Conservation (phyloP, 371 early-diverging fungal genomes). For the Apophysomyces ossiformis region DNA sequence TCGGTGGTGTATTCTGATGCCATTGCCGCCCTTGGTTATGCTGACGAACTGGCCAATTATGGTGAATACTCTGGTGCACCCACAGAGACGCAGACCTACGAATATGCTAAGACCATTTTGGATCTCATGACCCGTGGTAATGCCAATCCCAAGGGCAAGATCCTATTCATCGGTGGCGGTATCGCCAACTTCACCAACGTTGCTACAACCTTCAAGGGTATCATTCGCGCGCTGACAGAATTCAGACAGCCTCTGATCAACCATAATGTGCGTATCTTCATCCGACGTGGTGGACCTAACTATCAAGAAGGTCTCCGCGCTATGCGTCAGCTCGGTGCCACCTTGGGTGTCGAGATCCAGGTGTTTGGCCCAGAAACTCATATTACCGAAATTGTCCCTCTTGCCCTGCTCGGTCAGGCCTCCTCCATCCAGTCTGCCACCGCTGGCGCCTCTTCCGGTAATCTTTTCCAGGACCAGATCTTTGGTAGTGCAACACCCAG, state of each 20-base stretch:
- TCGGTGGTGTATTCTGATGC: constrained; percentile 97
- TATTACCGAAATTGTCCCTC: constrained; percentile 96
- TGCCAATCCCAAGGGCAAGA: constrained; percentile 87
- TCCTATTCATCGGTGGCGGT: constrained; percentile 97
- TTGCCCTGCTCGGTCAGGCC: constrained; percentile 77
- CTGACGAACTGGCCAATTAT: constrained; percentile 96
- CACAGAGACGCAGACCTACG: constrained; percentile 97
- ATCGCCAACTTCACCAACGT: constrained; percentile 99
- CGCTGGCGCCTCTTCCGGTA: constrained; percentile 58
- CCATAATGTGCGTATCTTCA: constrained; percentile 92
- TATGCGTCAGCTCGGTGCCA: constrained; percentile 93
- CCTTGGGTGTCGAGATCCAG: constrained; percentile 90
- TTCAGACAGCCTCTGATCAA: constrained; percentile 85
- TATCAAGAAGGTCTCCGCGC: constrained; percentile 97
- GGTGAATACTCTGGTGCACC: constrained; percentile 99
- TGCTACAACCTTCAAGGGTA: constrained; percentile 98
- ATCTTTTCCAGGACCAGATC: constrained; percentile 67
- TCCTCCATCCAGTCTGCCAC: constrained; percentile 35
- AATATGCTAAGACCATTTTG: constrained; percentile 97
- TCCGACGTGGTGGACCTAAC: constrained; percentile 98
- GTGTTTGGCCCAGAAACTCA: constrained; percentile 98
- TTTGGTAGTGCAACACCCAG: constrained; percentile 47
- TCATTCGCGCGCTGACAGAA: constrained; percentile 93
- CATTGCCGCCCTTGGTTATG: constrained; percentile 93
- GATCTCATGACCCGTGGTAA: constrained; percentile 95